Evolutionary conservation across 495 filamentous ascomycete species (phyloP).

Genomic region (Annulohypoxylon nitens): DNA sequence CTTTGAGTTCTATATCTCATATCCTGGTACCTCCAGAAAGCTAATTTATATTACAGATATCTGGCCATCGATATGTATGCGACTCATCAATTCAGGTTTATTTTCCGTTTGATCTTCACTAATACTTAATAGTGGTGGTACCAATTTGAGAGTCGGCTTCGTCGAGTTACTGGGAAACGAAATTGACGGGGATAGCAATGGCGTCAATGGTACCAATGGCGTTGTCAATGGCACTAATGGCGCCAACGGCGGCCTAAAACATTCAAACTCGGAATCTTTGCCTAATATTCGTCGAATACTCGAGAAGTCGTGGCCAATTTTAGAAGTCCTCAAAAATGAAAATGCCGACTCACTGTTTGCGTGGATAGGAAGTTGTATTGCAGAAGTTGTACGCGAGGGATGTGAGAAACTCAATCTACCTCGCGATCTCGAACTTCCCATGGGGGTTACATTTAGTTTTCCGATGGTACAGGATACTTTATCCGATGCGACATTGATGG

Average conservation of each 20-base stretch:
- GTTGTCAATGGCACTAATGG: slow-evolving; percentile 12
- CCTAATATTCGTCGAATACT: slow-evolving; percentile 70
- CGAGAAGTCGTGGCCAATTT: slow-evolving; percentile 82
- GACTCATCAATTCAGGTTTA: neutral
- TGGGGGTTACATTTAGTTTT: slow-evolving; percentile 90
- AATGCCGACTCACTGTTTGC: slow-evolving; percentile 79
- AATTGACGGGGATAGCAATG: slow-evolving; percentile 32
- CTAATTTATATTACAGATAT: slow-evolving; percentile 62
- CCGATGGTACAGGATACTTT: slow-evolving; percentile 84
- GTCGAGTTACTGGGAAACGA: slow-evolving; percentile 73
- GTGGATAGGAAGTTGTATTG: slow-evolving; percentile 85
- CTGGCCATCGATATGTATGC: slow-evolving; percentile 80
- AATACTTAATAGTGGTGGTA: slow-evolving; percentile 68
- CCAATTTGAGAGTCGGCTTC: slow-evolving; percentile 83
- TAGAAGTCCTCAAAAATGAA: slow-evolving; percentile 81
- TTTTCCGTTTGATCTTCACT: slow-evolving; percentile 17
- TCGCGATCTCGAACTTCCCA: slow-evolving; percentile 65
- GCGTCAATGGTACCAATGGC: slow-evolving; percentile 13
- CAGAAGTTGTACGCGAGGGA: slow-evolving; percentile 72
- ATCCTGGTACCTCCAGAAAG: slow-evolving; percentile 1
- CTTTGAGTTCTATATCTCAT: slow-evolving; percentile 4
- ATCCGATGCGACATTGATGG: slow-evolving; percentile 81
- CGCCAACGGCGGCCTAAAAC: slow-evolving; percentile 9
- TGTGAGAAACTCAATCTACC: slow-evolving; percentile 50
- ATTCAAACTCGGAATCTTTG: slow-evolving; percentile 25